Evolutionary conservation across 1,139 yeast genomes (phyloP).

Genomic region (Zygosaccharomyces pseudobailii): DNA sequence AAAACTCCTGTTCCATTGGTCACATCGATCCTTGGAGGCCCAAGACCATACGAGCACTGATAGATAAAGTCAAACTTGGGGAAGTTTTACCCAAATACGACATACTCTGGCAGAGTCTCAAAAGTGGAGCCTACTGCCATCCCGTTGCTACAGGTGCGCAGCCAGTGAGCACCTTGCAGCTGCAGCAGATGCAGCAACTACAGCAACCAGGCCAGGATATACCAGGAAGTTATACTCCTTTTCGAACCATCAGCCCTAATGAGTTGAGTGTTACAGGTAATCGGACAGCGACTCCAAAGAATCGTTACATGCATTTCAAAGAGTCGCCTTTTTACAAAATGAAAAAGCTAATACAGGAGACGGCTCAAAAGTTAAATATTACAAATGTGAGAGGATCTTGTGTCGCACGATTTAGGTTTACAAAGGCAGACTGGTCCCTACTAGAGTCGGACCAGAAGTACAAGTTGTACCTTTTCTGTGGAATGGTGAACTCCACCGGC

Average conservation of each 20-base stretch:
- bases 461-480: slow-evolving; percentile 46
- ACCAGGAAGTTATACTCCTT: neutral
- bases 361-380: slow-evolving; percentile 41
- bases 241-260: neutral
- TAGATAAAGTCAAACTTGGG: slow-evolving; percentile 38
- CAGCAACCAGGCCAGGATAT: neutral
- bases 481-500: slow-evolving; percentile 36
- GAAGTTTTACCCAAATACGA: slow-evolving; percentile 40
- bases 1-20: slow-evolving; percentile 35
- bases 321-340: slow-evolving; percentile 51
- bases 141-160: slow-evolving; percentile 25
- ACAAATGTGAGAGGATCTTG: slow-evolving; percentile 43
- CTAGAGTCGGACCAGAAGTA: slow-evolving; percentile 32
- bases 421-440: slow-evolving; percentile 37
- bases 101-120: slow-evolving; percentile 27
- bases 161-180: slow-evolving; percentile 14
- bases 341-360: slow-evolving; percentile 42
- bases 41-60: slow-evolving; percentile 42
- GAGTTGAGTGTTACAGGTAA: slow-evolving; percentile 1
- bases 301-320: slow-evolving; percentile 44
- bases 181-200: slow-evolving; percentile 12
- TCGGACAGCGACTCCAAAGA: slow-evolving; percentile 10
- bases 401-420: slow-evolving; percentile 39
- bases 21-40: slow-evolving; percentile 41
- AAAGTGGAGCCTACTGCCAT: slow-evolving; percentile 19